Evolutionary conservation across 176 grass and related monocot genomes (phyloP).

Genomic region (Thalia dealbata): DNA sequence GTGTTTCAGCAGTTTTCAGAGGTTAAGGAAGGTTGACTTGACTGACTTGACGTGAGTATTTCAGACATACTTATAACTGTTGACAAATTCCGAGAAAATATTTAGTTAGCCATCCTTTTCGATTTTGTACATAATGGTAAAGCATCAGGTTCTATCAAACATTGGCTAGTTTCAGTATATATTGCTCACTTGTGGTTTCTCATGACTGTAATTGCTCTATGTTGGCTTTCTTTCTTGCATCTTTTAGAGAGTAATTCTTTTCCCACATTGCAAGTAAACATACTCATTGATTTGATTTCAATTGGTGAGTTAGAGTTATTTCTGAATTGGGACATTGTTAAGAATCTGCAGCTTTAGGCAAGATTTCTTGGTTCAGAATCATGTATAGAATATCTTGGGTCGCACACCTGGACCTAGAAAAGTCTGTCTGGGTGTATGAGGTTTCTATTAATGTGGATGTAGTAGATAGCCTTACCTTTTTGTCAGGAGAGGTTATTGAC

Average conservation of each 20-base stretch:
- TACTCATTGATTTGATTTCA: neutral
- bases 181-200: neutral
- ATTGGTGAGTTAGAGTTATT: neutral
- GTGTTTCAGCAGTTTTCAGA: slow-evolving; percentile 35
- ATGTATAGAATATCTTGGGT: neutral
- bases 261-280: neutral
- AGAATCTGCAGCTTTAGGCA: neutral
- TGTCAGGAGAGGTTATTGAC: neutral
- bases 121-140: neutral
- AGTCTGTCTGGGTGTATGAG: neutral
- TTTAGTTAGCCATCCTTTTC: no score
- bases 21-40: slow-evolving; percentile 67
- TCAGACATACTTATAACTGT: slow-evolving; percentile 1
- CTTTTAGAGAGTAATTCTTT: neutral
- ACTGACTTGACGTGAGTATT: slow-evolving; percentile 96
- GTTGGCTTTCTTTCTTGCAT: neutral
- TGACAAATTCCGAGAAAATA: neutral
- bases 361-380: neutral
- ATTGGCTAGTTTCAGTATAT: neutral
- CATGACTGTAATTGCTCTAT: neutral
- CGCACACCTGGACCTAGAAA: neutral
- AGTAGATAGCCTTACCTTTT: neutral
- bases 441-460: neutral
- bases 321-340: neutral
- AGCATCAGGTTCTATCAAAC: neutral